These are phyloP conservation scores for Haematococcus lacustris DNA, from an alignment of 139 green algal species.

Conservation along the genomic window DNA sequence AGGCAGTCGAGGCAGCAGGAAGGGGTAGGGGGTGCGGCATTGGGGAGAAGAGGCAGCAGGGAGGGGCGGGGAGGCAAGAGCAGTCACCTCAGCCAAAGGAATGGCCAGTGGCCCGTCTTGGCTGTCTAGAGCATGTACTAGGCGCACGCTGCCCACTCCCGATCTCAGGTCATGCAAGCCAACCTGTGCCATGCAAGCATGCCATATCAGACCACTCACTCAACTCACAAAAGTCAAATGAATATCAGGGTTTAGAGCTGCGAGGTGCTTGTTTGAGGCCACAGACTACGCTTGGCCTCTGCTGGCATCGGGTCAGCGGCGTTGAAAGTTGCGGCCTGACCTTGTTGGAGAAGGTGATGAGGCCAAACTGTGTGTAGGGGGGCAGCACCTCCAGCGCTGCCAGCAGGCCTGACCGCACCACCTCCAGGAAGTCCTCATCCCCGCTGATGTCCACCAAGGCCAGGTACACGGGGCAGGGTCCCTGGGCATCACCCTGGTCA, in stretches of 20 bases:
- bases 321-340: constrained; percentile 12
- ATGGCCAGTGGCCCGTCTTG: background rate
- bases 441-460: constrained; percentile 51
- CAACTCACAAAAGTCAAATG: background rate
- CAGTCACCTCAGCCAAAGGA: background rate
- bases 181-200: constrained; percentile 31
- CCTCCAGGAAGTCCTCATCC: constrained; percentile 63
- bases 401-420: constrained; percentile 57
- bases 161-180: constrained; percentile 53
- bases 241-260: background rate
- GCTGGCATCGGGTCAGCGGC: background rate
- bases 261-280: background rate
- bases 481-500: constrained; percentile 20
- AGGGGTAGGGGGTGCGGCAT: no score
- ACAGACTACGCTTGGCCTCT: background rate
- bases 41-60: no score
- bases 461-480: constrained; percentile 48
- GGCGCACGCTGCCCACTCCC: constrained; percentile 27
- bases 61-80: no score
- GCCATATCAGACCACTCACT: background rate
- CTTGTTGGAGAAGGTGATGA: constrained; percentile 56
- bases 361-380: constrained; percentile 52
- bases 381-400: constrained; percentile 73
- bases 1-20: no score
- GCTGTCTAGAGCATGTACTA: constrained; percentile 45